A percentile compares a stretch with the other conserved stretches of the same genome.
phyloP scores from a whole-genome alignment of 345 rosid species.

The Brassica juncea region DNA sequence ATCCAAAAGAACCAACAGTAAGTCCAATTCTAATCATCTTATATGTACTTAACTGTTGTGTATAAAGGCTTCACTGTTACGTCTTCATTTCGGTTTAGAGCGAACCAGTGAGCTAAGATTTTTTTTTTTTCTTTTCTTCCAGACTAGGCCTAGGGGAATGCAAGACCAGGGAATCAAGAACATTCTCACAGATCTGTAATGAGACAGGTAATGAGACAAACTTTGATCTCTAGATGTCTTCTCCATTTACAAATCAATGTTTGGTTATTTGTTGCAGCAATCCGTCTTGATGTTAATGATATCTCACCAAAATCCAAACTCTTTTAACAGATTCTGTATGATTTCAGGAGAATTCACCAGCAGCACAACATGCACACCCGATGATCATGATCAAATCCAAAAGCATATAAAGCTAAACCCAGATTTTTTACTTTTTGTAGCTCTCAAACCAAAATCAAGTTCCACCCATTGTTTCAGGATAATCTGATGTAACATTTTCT shows the following conservation, averaged over 20 bases:
- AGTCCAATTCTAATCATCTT: neutral
- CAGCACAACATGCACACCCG: constrained; percentile 91
- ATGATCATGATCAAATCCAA: constrained; percentile 89
- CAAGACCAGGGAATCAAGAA: constrained; percentile 95
- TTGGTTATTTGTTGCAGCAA: neutral
- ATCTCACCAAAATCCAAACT: neutral
- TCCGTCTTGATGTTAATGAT: neutral
- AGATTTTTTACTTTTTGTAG: neutral
- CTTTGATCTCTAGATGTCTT: too few relatives aligned
- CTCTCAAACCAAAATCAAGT: neutral
- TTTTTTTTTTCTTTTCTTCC: constrained; percentile 18
- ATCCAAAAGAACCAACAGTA: constrained; percentile 78
- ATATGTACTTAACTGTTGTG: neutral
- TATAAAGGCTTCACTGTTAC: neutral
- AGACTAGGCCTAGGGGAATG: constrained; percentile 76
- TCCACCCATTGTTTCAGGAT: neutral
- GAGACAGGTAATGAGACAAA: constrained; percentile 57
- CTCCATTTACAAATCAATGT: too few relatives aligned
- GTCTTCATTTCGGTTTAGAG: neutral
- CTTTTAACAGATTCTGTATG: constrained; percentile 60
- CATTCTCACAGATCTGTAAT: constrained; percentile 95
- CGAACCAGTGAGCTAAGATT: too few relatives aligned
- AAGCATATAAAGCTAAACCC: constrained; percentile 53
- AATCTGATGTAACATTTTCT: neutral
- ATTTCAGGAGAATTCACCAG: constrained; percentile 90